Conservation (phyloP, 345 rosid genomes). For the Bruguiera gymnorhiza region DNA sequence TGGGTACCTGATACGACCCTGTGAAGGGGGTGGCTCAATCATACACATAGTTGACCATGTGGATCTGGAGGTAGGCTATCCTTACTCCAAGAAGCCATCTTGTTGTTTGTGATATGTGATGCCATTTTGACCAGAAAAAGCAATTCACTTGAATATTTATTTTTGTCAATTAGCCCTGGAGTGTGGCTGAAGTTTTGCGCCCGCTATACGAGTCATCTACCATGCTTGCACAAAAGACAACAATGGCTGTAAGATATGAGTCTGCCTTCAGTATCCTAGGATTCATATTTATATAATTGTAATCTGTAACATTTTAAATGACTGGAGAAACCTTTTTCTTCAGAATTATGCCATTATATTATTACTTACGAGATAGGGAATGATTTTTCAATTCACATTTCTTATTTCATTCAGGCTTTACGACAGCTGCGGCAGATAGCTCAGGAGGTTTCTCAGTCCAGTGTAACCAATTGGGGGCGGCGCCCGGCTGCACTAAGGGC, state of each 20-base stretch:
- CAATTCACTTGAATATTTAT: conserved; percentile 16
- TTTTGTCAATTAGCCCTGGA: conserved; percentile 69
- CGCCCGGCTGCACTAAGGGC: conserved; percentile 95
- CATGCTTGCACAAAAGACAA: conserved; percentile 93
- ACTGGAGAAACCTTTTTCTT: not conserved
- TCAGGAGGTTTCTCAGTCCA: conserved; percentile 84
- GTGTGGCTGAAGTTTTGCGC: conserved; percentile 96
- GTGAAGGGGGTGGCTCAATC: conserved; percentile 99
- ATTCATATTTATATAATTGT: no score
- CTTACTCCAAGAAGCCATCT: not conserved
- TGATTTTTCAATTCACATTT: conserved; percentile 12
- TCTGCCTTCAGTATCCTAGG: not conserved
- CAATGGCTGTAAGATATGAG: conserved; percentile 75
- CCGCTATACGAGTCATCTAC: conserved; percentile 94
- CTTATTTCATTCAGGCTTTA: conserved; percentile 50
- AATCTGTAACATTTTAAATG: not conserved
- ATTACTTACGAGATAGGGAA: not conserved
- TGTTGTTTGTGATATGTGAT: not conserved
- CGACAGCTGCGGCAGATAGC: conserved; percentile 95
- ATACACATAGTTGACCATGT: conserved; percentile 95
- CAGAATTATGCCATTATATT: not conserved
- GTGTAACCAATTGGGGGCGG: conserved; percentile 82
- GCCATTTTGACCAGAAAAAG: not conserved
- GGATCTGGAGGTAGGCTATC: conserved; percentile 78
- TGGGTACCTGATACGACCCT: conserved; percentile 93